Conservation (phyloP, 192 early-diverging fungal species). For the Haplosporangium gracile region DNA sequence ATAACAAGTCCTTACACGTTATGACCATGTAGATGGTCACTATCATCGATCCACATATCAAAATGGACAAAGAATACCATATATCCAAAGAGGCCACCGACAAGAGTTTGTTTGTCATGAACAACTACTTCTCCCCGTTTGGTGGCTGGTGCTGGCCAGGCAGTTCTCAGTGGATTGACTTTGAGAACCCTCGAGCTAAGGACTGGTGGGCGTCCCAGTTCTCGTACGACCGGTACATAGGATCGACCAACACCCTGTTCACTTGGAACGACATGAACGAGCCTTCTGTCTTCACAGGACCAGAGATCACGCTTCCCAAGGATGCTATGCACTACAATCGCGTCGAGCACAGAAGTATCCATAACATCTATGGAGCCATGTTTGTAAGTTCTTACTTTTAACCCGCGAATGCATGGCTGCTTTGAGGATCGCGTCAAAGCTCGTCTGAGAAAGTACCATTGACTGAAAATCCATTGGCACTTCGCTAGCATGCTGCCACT, state of each 20-base stretch:
- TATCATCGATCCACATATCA: conserved; percentile 98
- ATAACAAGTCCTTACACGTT: neutral
- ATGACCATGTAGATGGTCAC: conserved; percentile 79
- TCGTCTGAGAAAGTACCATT: neutral
- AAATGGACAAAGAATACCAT: conserved; percentile 80
- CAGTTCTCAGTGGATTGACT: conserved; percentile 94
- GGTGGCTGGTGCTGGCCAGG: conserved; percentile 99
- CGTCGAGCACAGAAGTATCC: conserved; percentile 95
- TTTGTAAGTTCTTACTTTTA: conserved; percentile 59
- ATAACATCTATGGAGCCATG: conserved; percentile 94
- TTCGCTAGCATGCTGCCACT: conserved; percentile 82
- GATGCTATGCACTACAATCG: conserved; percentile 88
- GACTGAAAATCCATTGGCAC: neutral
- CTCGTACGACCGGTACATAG: conserved; percentile 82
- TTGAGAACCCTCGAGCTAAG: conserved; percentile 79
- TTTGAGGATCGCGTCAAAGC: neutral
- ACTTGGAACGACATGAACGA: conserved; percentile 99
- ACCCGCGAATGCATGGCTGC: too few relatives aligned
- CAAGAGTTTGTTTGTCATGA: conserved; percentile 82
- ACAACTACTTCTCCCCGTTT: conserved; percentile 72
- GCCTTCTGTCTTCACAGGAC: conserved; percentile 96
- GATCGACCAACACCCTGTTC: conserved; percentile 83
- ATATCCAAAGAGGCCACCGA: conserved; percentile 85
- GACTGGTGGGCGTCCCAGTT: conserved; percentile 88
- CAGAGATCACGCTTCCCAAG: conserved; percentile 97